A percentile compares a stretch with the other conserved stretches of the same genome.
Evolutionary conservation across 2,329 filamentous ascomycete species (phyloP).

Genomic region (Erysiphe pisi): DNA sequence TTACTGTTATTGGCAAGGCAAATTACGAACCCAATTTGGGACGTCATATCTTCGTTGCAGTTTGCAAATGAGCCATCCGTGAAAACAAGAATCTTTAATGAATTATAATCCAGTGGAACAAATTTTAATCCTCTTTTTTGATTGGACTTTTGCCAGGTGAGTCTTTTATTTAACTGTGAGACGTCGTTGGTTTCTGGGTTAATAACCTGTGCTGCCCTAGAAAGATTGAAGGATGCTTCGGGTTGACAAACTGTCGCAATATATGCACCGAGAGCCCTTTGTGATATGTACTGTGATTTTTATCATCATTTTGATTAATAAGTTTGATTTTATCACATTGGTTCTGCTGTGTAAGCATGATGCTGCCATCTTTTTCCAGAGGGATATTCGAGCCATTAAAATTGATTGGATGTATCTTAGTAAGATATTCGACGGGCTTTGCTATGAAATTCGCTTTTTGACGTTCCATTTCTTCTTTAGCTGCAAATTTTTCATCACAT

Average conservation of each 20-base stretch:
- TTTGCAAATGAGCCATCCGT: conserved; percentile 6
- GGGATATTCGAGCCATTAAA: not conserved
- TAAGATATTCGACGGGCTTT: not conserved
- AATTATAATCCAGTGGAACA: not conserved
- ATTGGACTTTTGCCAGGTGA: not conserved
- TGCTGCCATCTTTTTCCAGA: not conserved
- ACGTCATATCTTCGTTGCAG: not conserved
- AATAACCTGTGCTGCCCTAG: not conserved
- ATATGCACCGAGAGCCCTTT: not conserved
- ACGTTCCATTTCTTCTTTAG: not conserved
- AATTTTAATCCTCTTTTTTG: not conserved
- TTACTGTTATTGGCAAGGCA: not conserved
- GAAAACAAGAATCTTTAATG: not conserved
- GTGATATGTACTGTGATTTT: not conserved
- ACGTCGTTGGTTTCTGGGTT: not conserved
- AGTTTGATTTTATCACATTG: conserved; percentile 4
- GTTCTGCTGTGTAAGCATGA: not conserved
- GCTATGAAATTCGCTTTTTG: not conserved
- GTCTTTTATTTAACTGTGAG: not conserved
- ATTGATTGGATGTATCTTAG: not conserved
- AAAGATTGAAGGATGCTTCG: no score
- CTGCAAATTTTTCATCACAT: not conserved
- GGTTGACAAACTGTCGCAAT: no score
- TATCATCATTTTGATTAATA: not conserved
- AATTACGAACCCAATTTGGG: not conserved